Evolutionary conservation across 495 filamentous ascomycete genomes (phyloP).

Genomic region (Neurospora sp.): DNA sequence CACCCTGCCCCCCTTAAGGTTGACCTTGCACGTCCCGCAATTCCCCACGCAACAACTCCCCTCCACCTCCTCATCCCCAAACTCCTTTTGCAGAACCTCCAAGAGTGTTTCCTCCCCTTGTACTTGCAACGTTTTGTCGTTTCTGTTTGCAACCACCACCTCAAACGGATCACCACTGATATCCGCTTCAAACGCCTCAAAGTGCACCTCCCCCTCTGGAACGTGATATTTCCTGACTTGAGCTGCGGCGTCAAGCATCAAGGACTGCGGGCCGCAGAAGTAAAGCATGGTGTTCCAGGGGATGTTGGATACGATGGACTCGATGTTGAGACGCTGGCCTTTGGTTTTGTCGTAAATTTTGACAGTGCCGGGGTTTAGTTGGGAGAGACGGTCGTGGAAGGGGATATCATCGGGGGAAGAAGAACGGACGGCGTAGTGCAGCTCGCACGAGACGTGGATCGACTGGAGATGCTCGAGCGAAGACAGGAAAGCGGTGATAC

Average conservation of each 20-base stretch:
- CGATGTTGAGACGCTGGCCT: constrained; percentile 39
- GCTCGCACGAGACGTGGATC: constrained; percentile 32
- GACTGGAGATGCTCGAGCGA: constrained; percentile 21
- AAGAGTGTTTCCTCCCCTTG: constrained; percentile 34
- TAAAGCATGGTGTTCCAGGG: constrained; percentile 43
- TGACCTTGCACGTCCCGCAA: constrained; percentile 47
- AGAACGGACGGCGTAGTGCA: constrained; percentile 42
- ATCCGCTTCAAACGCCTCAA: constrained; percentile 44
- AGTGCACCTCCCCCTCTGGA: constrained; percentile 38
- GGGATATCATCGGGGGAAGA: constrained; percentile 26
- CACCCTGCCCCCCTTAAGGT: constrained; percentile 36
- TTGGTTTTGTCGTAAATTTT: constrained; percentile 36
- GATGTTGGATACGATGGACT: constrained; percentile 24
- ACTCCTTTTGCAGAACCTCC: constrained; percentile 28
- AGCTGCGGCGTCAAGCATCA: constrained; percentile 36
- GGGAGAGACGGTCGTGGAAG: constrained; percentile 29
- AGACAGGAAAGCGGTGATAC: constrained; percentile 41
- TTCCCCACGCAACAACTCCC: constrained; percentile 48
- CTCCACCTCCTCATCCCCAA: constrained; percentile 30
- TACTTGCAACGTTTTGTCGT: constrained; percentile 20
- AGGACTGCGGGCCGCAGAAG: constrained; percentile 40
- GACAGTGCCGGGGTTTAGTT: constrained; percentile 22
- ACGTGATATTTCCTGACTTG: constrained; percentile 29
- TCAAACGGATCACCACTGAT: constrained; percentile 46
- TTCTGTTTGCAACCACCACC: constrained; percentile 30